phyloP scores from a whole-genome alignment of 2,329 filamentous ascomycete species.

The Sphaerulina musiva region DNA sequence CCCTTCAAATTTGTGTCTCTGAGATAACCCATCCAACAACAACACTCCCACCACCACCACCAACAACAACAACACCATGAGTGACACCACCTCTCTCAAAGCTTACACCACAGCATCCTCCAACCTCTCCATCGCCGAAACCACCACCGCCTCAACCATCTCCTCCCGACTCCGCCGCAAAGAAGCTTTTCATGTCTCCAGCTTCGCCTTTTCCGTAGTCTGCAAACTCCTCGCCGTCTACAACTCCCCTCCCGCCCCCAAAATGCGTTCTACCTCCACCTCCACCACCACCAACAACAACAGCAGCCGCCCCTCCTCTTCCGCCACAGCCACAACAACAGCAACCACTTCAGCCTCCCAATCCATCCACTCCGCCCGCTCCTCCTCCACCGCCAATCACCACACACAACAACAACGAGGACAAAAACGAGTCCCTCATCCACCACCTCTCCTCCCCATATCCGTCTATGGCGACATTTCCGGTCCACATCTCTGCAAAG shows the following conservation, averaged over 20 bases:
- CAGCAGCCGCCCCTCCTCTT: neutral
- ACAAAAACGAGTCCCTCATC: no score
- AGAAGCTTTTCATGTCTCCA: slow-evolving; percentile 4
- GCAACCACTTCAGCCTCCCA: neutral
- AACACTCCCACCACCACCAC: no score
- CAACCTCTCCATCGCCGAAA: neutral
- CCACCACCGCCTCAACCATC: slow-evolving; percentile 1
- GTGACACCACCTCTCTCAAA: neutral
- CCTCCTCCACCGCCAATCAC: neutral
- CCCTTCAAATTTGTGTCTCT: no score
- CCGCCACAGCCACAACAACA: neutral
- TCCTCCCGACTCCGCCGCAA: slow-evolving; percentile 1
- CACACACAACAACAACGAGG: no score
- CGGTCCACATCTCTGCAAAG: slow-evolving; percentile 17
- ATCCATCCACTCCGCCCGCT: neutral
- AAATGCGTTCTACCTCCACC: neutral
- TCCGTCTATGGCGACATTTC: slow-evolving; percentile 6
- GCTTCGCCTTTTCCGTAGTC: slow-evolving; percentile 5
- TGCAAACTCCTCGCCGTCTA: slow-evolving; percentile 6
- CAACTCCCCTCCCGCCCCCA: neutral
- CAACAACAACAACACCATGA: neutral
- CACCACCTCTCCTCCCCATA: neutral
- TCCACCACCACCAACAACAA: neutral
- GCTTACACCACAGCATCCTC: neutral
- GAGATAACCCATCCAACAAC: no score